Evolutionary conservation across 345 rosid species (phyloP).

Genomic region (Gossypium longicalyx): DNA sequence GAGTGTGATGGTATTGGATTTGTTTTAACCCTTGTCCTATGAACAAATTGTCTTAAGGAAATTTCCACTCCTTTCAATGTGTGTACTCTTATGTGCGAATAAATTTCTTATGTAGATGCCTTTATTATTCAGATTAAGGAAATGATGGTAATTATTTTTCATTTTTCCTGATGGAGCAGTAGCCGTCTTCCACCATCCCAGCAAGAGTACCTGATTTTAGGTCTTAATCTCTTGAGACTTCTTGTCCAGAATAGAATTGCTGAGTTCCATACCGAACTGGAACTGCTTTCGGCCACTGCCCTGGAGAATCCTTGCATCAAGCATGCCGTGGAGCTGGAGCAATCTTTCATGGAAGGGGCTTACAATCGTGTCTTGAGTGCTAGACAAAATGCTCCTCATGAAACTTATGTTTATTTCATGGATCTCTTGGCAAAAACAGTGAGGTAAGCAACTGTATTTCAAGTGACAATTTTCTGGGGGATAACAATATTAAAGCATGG

Average conservation of each 20-base stretch:
- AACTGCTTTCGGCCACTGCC: constrained; percentile 70
- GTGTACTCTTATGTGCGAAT: background rate
- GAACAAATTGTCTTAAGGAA: background rate
- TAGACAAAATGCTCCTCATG: constrained; percentile 82
- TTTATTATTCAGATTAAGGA: background rate
- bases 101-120: background rate
- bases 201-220: constrained; percentile 79
- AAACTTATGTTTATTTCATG: constrained; percentile 87
- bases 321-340: constrained; percentile 99
- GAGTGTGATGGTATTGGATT: background rate
- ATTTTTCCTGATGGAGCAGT: constrained; percentile 40
- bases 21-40: background rate
- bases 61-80: background rate
- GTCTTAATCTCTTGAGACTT: constrained; percentile 93
- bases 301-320: constrained; percentile 83
- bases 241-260: constrained; percentile 94
- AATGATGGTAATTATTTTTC: constrained; percentile 1
- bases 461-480: background rate
- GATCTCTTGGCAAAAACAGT: constrained; percentile 98
- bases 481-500: background rate
- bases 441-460: constrained; percentile 42
- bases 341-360: constrained; percentile 98
- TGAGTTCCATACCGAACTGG: constrained; percentile 94
- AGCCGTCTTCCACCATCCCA: constrained; percentile 60
- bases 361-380: constrained; percentile 93